These are phyloP conservation scores for Annulohypoxylon stygium DNA, from an alignment of 495 filamentous ascomycete genomes.

Conservation along the genomic window DNA sequence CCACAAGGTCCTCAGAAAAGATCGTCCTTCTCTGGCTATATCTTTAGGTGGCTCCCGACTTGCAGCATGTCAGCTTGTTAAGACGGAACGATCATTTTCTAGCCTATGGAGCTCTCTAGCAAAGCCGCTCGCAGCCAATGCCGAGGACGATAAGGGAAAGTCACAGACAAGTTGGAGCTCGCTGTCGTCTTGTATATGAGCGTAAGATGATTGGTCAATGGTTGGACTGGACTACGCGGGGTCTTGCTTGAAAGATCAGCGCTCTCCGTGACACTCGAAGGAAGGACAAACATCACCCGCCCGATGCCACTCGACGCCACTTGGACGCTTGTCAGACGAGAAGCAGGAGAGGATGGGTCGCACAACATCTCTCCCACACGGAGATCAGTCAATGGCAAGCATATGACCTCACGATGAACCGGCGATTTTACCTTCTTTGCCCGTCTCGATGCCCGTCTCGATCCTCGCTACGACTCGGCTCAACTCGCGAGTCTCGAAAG, in stretches of 20 bases:
- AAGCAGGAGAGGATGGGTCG: constrained; percentile 39
- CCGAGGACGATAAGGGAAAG: constrained; percentile 44
- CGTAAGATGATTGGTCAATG: constrained; percentile 46
- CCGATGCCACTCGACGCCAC: constrained; percentile 28
- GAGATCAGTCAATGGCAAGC: constrained; percentile 34
- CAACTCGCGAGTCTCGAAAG: constrained; percentile 1
- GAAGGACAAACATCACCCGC: constrained; percentile 40
- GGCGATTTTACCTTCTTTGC: constrained; percentile 31
- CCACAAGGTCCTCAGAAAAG: constrained; percentile 17
- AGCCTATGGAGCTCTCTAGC: constrained; percentile 12
- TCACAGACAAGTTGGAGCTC: constrained; percentile 43
- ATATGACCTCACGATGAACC: constrained; percentile 46
- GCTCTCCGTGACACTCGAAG: constrained; percentile 29
- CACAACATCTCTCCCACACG: constrained; percentile 31
- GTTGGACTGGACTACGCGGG: constrained; percentile 37
- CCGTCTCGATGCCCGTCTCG: constrained; percentile 34
- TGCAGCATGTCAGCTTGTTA: constrained; percentile 1
- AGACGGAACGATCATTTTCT: constrained; percentile 8
- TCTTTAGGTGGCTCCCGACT: constrained; percentile 30
- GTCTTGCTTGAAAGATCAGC: constrained; percentile 37
- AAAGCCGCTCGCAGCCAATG: constrained; percentile 15
- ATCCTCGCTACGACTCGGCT: constrained; percentile 28
- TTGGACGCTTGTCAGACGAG: constrained; percentile 27
- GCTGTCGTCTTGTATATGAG: constrained; percentile 36
- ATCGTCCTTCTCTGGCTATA: constrained; percentile 29